Conservation (phyloP, 495 filamentous ascomycete genomes). For the Tetracladium setigerum region DNA sequence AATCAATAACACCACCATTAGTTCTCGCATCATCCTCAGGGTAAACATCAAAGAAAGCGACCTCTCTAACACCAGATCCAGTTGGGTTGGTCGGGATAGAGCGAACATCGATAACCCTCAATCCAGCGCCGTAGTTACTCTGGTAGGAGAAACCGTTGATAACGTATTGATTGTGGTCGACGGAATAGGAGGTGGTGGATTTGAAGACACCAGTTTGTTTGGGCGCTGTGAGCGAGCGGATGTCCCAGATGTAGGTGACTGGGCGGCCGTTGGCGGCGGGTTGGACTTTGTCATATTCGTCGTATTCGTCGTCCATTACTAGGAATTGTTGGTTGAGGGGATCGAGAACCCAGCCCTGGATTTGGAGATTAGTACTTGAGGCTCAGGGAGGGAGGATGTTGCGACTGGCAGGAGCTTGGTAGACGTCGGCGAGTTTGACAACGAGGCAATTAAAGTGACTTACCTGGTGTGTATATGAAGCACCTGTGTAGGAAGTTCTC, state of each 20-base stretch:
- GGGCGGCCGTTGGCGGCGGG: constrained; percentile 37
- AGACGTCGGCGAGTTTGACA: too few species aligned
- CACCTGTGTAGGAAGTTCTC: constrained; percentile 47
- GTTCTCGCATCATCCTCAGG: constrained; percentile 46
- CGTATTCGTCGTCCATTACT: constrained; percentile 53
- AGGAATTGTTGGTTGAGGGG: constrained; percentile 44
- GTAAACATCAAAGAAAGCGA: constrained; percentile 52
- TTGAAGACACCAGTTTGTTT: constrained; percentile 48
- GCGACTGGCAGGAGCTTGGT: too few species aligned
- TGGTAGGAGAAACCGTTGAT: constrained; percentile 45
- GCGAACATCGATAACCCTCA: constrained; percentile 48
- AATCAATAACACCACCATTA: constrained; percentile 41
- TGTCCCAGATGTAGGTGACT: constrained; percentile 50
- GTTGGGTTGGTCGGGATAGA: constrained; percentile 46
- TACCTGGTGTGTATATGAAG: constrained; percentile 49
- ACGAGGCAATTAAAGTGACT: too few species aligned
- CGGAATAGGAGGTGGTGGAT: constrained; percentile 33
- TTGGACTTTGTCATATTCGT: constrained; percentile 41
- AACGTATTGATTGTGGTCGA: constrained; percentile 59
- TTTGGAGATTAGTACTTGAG: too few species aligned
- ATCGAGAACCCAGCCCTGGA: constrained; percentile 48
- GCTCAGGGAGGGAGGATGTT: too few species aligned
- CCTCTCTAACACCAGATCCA: constrained; percentile 40
- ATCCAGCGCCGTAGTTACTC: constrained; percentile 50
- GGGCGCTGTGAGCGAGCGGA: constrained; percentile 40